phyloP scores from a whole-genome alignment of 2,329 filamentous ascomycete genomes.

The Furcasterigmium furcatum region DNA sequence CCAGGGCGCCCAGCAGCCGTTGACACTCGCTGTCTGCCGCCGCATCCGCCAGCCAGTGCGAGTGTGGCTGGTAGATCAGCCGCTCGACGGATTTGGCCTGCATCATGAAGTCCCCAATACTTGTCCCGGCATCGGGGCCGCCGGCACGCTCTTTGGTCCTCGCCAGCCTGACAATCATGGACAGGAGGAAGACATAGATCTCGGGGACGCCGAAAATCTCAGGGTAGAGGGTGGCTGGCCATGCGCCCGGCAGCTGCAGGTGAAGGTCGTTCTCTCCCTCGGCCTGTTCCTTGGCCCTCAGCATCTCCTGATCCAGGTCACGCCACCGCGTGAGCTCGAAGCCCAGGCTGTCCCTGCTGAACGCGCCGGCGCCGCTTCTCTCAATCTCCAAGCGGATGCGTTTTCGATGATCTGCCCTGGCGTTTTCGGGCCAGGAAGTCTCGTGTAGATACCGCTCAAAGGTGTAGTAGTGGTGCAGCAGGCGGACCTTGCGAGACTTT shows the following conservation, averaged over 20 bases:
- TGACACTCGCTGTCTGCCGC: constrained; percentile 1
- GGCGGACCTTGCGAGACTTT: constrained; percentile 35
- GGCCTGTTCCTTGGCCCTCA: constrained; percentile 24
- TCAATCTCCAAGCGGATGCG: constrained; percentile 14
- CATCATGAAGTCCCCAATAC: constrained; percentile 23
- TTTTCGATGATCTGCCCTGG: constrained; percentile 11
- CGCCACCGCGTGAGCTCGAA: constrained; percentile 25
- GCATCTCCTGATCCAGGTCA: constrained; percentile 25
- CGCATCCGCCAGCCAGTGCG: constrained; percentile 4
- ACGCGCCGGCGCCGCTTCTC: constrained; percentile 10
- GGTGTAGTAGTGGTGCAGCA: constrained; percentile 38
- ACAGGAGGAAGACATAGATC: constrained; percentile 25
- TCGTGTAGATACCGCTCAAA: constrained; percentile 35
- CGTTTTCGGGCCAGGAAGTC: constrained; percentile 23
- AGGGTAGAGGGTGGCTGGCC: constrained; percentile 31
- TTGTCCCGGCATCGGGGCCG: constrained; percentile 3
- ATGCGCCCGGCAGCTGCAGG: constrained; percentile 29
- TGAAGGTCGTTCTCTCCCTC: constrained; percentile 36
- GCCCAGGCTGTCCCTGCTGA: constrained; percentile 22
- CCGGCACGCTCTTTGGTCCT: constrained; percentile 28
- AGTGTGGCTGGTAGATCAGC: constrained; percentile 17
- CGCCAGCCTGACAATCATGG: constrained; percentile 29
- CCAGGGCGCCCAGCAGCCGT: constrained; percentile 21
- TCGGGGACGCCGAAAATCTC: constrained; percentile 37
- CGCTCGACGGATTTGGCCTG: constrained; percentile 28